These are phyloP conservation scores for Macadamia tetraphylla DNA, from an alignment of 164 flowering plant genomes.

Conservation along the genomic window DNA sequence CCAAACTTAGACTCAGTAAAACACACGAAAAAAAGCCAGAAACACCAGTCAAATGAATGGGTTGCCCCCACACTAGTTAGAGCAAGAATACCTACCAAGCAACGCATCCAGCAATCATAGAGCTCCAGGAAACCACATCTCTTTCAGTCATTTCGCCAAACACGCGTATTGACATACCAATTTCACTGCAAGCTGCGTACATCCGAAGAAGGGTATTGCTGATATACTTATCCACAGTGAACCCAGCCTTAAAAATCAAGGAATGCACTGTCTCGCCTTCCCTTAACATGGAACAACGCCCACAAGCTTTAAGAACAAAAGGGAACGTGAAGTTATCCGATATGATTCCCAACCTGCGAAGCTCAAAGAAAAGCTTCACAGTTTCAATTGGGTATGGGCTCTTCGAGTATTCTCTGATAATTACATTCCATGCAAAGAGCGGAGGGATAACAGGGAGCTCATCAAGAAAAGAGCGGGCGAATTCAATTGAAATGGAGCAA, in stretches of 20 bases:
- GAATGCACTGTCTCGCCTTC: conserved; percentile 40
- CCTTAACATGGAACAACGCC: conserved; percentile 26
- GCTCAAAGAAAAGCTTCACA: conserved; percentile 24
- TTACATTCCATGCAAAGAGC: conserved; percentile 40
- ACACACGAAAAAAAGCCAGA: background rate
- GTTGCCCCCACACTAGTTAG: background rate
- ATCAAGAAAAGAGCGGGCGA: conserved; percentile 24
- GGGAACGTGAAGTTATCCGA: conserved; percentile 51
- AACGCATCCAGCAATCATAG: conserved; percentile 51
- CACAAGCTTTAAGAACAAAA: conserved; percentile 45
- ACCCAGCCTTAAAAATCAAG: conserved; percentile 33
- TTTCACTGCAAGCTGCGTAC: conserved; percentile 34
- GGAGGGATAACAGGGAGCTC: conserved; percentile 27
- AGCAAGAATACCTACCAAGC: conserved; percentile 26
- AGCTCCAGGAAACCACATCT: conserved; percentile 61
- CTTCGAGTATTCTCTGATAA: conserved; percentile 35
- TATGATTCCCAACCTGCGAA: conserved; percentile 21
- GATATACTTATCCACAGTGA: conserved; percentile 30
- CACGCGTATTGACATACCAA: conserved; percentile 31
- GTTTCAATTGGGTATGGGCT: conserved; percentile 32
- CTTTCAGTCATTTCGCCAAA: conserved; percentile 54
- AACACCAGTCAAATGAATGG: no score
- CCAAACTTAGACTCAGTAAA: background rate
- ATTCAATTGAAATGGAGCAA: conserved; percentile 22
- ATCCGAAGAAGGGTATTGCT: conserved; percentile 43